Evolutionary conservation across 2,329 filamentous ascomycete species (phyloP).

Genomic region (Raffaelea arxii): DNA sequence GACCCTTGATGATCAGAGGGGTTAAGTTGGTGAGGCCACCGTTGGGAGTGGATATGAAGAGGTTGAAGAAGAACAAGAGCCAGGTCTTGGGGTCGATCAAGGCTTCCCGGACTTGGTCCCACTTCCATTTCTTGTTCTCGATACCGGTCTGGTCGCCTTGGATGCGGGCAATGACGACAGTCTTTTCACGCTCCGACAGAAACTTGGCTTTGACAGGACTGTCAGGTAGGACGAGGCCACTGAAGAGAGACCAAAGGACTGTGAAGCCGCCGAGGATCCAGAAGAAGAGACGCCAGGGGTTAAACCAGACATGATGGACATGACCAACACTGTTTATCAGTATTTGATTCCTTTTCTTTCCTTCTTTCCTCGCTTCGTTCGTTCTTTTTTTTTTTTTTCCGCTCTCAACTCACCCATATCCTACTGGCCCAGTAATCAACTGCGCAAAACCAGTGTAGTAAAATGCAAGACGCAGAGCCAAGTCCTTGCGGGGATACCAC

Average conservation of each 20-base stretch:
- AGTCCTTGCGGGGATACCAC: background rate
- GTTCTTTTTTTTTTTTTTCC: no score
- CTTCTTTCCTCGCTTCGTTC: no score
- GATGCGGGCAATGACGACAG: constrained; percentile 20
- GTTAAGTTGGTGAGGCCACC: background rate
- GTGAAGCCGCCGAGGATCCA: background rate
- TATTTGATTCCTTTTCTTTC: no score
- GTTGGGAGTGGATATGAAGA: constrained; percentile 2
- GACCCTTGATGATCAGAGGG: background rate
- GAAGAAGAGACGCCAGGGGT: background rate
- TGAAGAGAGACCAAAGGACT: background rate
- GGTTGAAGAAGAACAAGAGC: constrained; percentile 11
- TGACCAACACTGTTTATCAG: no score
- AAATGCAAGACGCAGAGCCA: no score
- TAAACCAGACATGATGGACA: no score
- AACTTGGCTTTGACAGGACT: constrained; percentile 27
- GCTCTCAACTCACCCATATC: no score
- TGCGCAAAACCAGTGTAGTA: no score
- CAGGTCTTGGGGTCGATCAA: constrained; percentile 10
- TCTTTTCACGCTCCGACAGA: constrained; percentile 18
- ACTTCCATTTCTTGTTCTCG: constrained; percentile 6
- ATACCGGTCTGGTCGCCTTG: constrained; percentile 26
- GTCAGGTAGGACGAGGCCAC: constrained; percentile 10
- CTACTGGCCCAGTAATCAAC: no score
- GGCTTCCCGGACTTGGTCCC: constrained; percentile 4